Evolutionary conservation across 73 alveolate genomes (phyloP), one percentile per base, ranked within the genome.

Genomic region (Uronychia setigera): DNA sequence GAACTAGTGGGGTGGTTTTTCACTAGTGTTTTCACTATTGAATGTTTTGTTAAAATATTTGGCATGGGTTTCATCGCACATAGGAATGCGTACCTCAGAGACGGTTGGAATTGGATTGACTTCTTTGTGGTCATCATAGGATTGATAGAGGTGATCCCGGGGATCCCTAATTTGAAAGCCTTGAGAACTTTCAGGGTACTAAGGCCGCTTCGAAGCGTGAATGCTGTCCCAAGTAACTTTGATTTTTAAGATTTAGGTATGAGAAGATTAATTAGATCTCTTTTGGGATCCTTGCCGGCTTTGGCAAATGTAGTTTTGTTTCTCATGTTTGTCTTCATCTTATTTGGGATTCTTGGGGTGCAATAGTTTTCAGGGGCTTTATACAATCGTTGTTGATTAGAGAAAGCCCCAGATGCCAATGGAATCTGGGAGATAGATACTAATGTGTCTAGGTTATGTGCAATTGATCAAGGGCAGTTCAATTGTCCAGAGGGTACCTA

Each of bases 131-230:
- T 76, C 29, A 28, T 76, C 29, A 59, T 59, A 9, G 1, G 32
- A 9, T 59, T 76, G 19, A 32, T 32, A 1, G 82, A 76, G 26
- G 26, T 76, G 26, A 57, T 80, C 26, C 29, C 80, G 31, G 11
- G 19, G 32, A 34, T 78, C 76, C 77, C 32, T 32, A 1, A 30
- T 1, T 67, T 88, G 9, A 88, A 88, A 35, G 89, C 94, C 9
- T 33, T 88, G 11, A 82, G 94, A 88, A 91, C 90, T 5, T 28
- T 88, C 0, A 31, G 94, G 83, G 94, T 91, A 0, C 46, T 88
- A 29, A 32, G 94, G 31, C 90, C 90, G 28, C n/a, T n/a, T n/a
- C n/a, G n/a, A n/a, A n/a, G 26, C 58, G n/a, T n/a, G n/a, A n/a
- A n/a, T n/a, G n/a, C n/a, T n/a, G n/a, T n/a, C n/a, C n/a, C n/a